phyloP scores from a whole-genome alignment of 805 yeast species.

The Teunomyces cretensis region DNA sequence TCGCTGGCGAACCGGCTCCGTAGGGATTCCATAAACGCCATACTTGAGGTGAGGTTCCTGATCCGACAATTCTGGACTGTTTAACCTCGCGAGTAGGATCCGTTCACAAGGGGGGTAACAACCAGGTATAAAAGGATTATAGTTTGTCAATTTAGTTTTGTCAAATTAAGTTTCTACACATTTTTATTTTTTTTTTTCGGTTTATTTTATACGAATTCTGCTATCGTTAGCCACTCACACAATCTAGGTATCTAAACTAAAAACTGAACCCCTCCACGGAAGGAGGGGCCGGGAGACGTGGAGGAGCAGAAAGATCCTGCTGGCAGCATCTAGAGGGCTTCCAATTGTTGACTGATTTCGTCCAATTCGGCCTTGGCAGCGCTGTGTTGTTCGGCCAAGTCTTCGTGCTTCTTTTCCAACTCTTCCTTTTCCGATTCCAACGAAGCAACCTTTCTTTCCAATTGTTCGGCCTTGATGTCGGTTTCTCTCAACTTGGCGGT shows the following conservation, averaged over 20 bases:
- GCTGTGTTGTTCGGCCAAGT: slow-evolving; percentile 75
- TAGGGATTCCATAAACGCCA: slow-evolving; percentile 25
- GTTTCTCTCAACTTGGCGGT: slow-evolving; percentile 92
- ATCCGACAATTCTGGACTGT: no score
- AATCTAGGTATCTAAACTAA: not conserved
- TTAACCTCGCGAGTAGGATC: no score
- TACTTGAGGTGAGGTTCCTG: slow-evolving; percentile 1
- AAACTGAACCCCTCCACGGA: not conserved
- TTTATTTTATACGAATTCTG: not conserved
- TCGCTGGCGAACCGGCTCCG: slow-evolving; percentile 25
- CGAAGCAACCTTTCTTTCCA: slow-evolving; percentile 90
- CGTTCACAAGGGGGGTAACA: no score
- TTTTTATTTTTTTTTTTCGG: not conserved
- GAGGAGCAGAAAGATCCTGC: not conserved
- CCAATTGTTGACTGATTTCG: slow-evolving; percentile 94
- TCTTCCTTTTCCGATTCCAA: slow-evolving; percentile 90
- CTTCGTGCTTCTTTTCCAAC: slow-evolving; percentile 89
- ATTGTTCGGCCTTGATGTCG: slow-evolving; percentile 93
- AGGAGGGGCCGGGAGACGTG: not conserved
- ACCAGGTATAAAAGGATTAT: no score
- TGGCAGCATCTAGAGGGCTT: slow-evolving; percentile 48
- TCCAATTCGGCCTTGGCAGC: slow-evolving; percentile 92
- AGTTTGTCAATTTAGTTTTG: no score
- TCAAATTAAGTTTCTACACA: no score
- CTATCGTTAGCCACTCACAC: not conserved